Conservation (phyloP, 2,329 filamentous ascomycete species). For the Cercospora brassicicola region DNA sequence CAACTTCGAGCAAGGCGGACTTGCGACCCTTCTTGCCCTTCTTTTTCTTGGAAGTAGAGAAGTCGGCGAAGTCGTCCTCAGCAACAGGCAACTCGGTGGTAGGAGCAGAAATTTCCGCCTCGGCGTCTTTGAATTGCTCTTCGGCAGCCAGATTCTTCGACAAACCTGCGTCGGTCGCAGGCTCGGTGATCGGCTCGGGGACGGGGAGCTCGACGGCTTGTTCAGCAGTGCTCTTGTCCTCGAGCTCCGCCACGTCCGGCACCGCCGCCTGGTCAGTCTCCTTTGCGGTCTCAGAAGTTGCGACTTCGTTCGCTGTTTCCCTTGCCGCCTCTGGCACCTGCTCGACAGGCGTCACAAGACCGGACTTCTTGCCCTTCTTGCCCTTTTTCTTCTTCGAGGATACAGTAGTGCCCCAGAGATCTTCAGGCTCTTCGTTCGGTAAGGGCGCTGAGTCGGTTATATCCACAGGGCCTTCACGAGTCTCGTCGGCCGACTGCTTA, state of each 20-base stretch:
- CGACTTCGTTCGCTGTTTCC: not conserved
- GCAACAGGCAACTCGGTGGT: not conserved
- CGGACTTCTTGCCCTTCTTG: conserved; percentile 46
- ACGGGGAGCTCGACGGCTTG: not conserved
- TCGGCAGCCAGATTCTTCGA: not conserved
- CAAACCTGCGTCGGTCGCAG: not conserved
- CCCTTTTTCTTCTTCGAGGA: conserved; percentile 36
- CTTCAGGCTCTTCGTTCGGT: not conserved
- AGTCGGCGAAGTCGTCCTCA: not conserved
- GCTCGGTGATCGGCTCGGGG: not conserved
- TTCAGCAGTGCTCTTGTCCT: not conserved
- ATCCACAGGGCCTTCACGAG: not conserved
- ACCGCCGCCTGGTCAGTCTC: not conserved
- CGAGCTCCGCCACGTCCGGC: not conserved
- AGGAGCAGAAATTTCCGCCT: not conserved
- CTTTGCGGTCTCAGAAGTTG: not conserved
- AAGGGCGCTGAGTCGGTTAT: not conserved
- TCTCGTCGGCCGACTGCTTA: not conserved
- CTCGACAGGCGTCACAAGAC: conserved; percentile 30
- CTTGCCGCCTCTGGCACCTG: not conserved
- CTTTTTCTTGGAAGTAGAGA: conserved; percentile 3
- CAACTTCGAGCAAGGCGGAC: not conserved
- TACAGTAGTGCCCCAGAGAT: conserved; percentile 4
- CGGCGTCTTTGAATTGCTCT: not conserved
- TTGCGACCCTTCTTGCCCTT: conserved; percentile 27